These are phyloP conservation scores for Alternaria viburni DNA, from an alignment of 2,329 filamentous ascomycete genomes.

Conservation along the genomic window DNA sequence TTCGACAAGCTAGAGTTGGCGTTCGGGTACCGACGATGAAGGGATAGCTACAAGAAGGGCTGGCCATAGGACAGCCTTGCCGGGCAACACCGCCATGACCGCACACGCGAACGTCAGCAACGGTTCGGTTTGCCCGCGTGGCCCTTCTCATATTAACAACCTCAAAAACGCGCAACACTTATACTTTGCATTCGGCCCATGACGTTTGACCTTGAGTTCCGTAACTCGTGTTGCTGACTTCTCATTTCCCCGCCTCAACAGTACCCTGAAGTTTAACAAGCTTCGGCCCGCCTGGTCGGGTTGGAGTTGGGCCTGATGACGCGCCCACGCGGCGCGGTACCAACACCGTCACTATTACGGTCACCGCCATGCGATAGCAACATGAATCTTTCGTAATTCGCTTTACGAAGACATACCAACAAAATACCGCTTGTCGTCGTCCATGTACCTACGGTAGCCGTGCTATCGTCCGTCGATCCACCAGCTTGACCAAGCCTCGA, in stretches of 20 bases:
- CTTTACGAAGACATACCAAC: background rate
- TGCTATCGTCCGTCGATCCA: background rate
- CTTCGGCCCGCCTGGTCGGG: background rate
- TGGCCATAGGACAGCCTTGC: background rate
- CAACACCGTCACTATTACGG: background rate
- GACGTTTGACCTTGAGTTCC: background rate
- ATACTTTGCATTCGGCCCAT: background rate
- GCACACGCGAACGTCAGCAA: conserved; percentile 5
- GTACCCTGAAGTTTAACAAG: background rate
- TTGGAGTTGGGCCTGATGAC: background rate
- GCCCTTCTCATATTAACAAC: background rate
- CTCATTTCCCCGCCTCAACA: background rate
- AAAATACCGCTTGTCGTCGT: background rate
- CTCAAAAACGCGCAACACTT: background rate
- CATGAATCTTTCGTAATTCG: background rate
- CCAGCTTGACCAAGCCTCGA: conserved; percentile 20
- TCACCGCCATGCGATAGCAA: background rate
- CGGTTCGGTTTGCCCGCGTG: background rate
- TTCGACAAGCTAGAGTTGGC: background rate
- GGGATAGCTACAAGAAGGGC: background rate
- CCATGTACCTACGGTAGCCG: background rate
- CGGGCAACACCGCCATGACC: conserved; percentile 11
- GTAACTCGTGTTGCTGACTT: background rate
- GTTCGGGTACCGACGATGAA: background rate
- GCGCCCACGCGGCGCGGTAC: background rate